These are phyloP conservation scores for Scheffersomyces coipomensis DNA, from an alignment of 805 yeast species.

Conservation along the genomic window DNA sequence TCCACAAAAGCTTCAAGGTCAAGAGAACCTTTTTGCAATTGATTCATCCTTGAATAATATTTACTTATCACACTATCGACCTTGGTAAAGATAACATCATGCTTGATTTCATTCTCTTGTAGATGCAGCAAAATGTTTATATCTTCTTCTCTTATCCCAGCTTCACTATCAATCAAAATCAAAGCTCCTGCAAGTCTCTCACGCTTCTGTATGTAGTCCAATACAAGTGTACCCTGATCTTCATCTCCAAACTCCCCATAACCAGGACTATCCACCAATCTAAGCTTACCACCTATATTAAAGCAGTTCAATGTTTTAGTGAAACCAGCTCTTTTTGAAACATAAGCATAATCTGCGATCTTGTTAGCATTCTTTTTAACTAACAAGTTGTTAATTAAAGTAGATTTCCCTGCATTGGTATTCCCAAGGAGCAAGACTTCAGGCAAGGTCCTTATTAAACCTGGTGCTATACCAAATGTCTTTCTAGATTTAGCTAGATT, in stretches of 20 bases:
- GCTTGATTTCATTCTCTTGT: slow-evolving; percentile 56
- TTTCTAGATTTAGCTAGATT: slow-evolving; percentile 15
- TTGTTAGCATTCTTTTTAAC: slow-evolving; percentile 31
- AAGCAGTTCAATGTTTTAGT: slow-evolving; percentile 70
- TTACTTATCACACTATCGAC: slow-evolving; percentile 52
- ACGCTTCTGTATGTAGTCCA: slow-evolving; percentile 59
- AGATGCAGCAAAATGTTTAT: slow-evolving; percentile 49
- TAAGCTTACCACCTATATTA: slow-evolving; percentile 59
- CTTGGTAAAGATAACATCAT: slow-evolving; percentile 76
- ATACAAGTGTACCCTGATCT: slow-evolving; percentile 68
- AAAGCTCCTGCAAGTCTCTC: slow-evolving; percentile 56
- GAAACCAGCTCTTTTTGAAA: slow-evolving; percentile 55
- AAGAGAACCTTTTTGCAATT: slow-evolving; percentile 6
- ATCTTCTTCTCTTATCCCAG: slow-evolving; percentile 63
- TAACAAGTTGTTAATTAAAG: slow-evolving; percentile 63
- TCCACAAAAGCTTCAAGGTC: slow-evolving; percentile 9
- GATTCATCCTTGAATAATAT: slow-evolving; percentile 9
- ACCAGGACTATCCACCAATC: slow-evolving; percentile 86
- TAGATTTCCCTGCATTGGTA: slow-evolving; percentile 85
- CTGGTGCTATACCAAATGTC: slow-evolving; percentile 34
- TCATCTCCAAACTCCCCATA: slow-evolving; percentile 71
- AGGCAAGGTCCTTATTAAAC: slow-evolving; percentile 44
- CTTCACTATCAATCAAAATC: slow-evolving; percentile 57
- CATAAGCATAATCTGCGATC: slow-evolving; percentile 42
- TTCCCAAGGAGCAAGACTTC: slow-evolving; percentile 78